Percentiles rank a stretch among this genome's conserved stretches.
phyloP scores from a whole-genome alignment of 306 rosid species.

The Potentilla sterilis region DNA sequence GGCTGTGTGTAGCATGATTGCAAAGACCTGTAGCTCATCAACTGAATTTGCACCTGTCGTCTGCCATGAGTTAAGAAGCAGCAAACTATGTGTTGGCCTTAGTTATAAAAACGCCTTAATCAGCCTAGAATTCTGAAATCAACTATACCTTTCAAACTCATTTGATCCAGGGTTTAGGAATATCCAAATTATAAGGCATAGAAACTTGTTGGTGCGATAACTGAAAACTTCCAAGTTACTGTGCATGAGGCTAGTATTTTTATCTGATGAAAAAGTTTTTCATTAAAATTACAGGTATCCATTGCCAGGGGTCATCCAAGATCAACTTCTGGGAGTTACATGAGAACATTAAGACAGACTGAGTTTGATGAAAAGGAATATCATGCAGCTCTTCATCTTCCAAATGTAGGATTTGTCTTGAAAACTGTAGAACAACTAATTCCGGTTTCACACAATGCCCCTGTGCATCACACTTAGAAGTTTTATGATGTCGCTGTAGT shows the following conservation, averaged over 20 bases:
- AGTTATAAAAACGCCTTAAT: neutral
- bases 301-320: constrained; percentile 73
- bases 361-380: constrained; percentile 57
- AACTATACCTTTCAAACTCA: neutral
- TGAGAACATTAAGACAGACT: constrained; percentile 39
- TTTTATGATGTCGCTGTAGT: neutral
- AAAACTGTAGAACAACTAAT: constrained; percentile 57
- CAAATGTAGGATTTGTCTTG: constrained; percentile 45
- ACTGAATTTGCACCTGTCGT: neutral
- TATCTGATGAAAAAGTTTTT: neutral
- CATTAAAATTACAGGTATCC: constrained; percentile 44
- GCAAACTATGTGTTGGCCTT: neutral
- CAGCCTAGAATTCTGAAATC: neutral
- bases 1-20: neutral
- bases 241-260: neutral
- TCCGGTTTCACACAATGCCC: constrained; percentile 29
- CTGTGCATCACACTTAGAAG: constrained; percentile 9
- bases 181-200: neutral
- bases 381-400: constrained; percentile 60
- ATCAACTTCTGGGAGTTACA: constrained; percentile 53
- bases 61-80: neutral
- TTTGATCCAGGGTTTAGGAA: neutral
- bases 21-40: neutral
- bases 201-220: neutral
- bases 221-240: neutral